These are phyloP conservation scores for Cryptococcus amylolentus DNA, from an alignment of 1,284 basidiomycete genomes.

Conservation along the genomic window DNA sequence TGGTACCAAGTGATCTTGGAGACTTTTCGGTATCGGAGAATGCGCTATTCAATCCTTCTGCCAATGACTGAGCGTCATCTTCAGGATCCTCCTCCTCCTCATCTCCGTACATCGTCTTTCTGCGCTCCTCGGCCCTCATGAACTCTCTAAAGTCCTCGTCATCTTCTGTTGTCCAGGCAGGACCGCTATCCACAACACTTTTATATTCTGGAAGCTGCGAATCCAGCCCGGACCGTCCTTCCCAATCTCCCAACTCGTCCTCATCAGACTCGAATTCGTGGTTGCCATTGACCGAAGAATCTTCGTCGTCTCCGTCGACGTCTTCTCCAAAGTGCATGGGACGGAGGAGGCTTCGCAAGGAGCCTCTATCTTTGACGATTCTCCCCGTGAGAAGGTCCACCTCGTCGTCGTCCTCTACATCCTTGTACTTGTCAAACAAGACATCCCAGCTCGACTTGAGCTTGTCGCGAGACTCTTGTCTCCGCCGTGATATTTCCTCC, in stretches of 20 bases:
- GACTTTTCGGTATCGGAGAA: neutral
- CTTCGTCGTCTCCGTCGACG: slow-evolving; percentile 9
- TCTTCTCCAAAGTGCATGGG: slow-evolving; percentile 23
- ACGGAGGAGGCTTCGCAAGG: slow-evolving; percentile 12
- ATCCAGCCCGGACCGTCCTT: slow-evolving; percentile 30
- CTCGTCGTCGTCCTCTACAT: slow-evolving; percentile 48
- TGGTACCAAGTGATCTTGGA: slow-evolving; percentile 8
- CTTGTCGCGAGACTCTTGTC: slow-evolving; percentile 17
- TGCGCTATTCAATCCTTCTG: neutral
- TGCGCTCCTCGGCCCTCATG: slow-evolving; percentile 13
- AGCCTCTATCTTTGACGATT: slow-evolving; percentile 33
- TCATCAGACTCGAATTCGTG: slow-evolving; percentile 25
- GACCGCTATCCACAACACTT: neutral
- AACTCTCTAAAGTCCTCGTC: slow-evolving; percentile 15
- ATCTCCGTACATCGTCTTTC: slow-evolving; percentile 6
- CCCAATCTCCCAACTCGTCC: slow-evolving; percentile 40
- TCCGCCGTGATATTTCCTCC: slow-evolving; percentile 8
- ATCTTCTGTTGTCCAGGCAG: slow-evolving; percentile 9
- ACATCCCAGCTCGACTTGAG: slow-evolving; percentile 32
- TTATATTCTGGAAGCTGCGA: slow-evolving; percentile 15
- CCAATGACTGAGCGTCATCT: neutral
- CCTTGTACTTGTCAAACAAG: slow-evolving; percentile 40
- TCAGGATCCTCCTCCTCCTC: slow-evolving; percentile 1
- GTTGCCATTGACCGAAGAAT: neutral
- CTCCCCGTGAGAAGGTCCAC: slow-evolving; percentile 38